Base-by-base conservation (phyloP, 495 filamentous ascomycete genomes). In the Penicillium bovifimosum region DNA sequence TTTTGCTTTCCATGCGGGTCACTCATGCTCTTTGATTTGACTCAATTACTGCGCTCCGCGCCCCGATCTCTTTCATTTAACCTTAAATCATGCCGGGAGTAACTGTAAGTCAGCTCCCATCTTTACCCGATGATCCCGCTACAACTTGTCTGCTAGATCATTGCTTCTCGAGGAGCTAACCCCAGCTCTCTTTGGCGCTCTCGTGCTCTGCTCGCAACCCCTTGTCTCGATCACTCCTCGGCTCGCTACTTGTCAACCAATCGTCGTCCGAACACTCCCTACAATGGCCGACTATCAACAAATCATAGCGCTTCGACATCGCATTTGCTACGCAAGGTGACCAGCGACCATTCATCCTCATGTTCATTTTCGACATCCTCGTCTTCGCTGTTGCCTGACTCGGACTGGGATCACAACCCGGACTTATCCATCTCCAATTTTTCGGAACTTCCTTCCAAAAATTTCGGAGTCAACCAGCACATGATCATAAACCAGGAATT, bases 401-500 rank as follows among this genome's bases (percentile, higher is more conserved):
- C 72, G 4, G 80, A 82, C 61, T 96, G 91, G 91, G 91, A 96
- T 54, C 81, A 89, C 16, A 84, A 91, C 52, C 85, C 85, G 3
- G 77, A 91, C 61, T 79, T 83, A 31, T 76, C 83, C 38, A 87
- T 95, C 56, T 82, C 85, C 34, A 76, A 81, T 17, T 96, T 96
- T 74, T 83, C 85, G n/a, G 80, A 96, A 58, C 83, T 96, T 9
- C 91, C 91, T 0, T 87, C 91, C 48, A 78, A 81, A 54, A 87
- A 91, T 57, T 96, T 96, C 61, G 93, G 95, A 11, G 84, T 89
- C 55, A 98, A 97, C 60, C 95, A 97, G 62, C 87, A 96, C 62
- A 95, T 97, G 72, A 76, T 88, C 14, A 91, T 96, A 61, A 91
- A 96, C 67, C 82, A 88, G 54, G 90, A 96, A 55, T 92, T 96